These are phyloP conservation scores for Neurospora hispaniola DNA, from an alignment of 495 filamentous ascomycete genomes.

Conservation along the genomic window DNA sequence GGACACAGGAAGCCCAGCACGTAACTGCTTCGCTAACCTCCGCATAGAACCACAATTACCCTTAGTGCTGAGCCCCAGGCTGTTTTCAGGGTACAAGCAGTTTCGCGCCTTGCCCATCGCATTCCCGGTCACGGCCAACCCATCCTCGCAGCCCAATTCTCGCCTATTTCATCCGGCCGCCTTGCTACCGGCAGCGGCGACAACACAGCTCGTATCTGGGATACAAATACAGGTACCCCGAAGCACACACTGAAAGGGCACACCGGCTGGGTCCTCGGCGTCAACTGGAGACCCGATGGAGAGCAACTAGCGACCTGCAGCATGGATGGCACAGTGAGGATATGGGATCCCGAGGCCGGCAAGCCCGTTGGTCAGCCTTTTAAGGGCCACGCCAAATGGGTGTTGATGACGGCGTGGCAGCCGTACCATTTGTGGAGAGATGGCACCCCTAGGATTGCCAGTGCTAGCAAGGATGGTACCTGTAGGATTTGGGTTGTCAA, in stretches of 20 bases:
- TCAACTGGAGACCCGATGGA: conserved; percentile 78
- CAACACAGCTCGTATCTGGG: conserved; percentile 86
- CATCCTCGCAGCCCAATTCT: conserved; percentile 84
- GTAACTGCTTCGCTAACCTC: too few species aligned
- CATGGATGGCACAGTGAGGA: conserved; percentile 83
- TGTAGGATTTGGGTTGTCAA: conserved; percentile 82
- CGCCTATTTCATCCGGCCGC: conserved; percentile 64
- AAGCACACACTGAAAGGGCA: conserved; percentile 85
- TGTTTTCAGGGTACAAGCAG: conserved; percentile 86
- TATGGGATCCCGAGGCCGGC: conserved; percentile 85
- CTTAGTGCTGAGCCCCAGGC: conserved; percentile 84
- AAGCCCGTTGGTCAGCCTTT: conserved; percentile 62
- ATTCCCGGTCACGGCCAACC: conserved; percentile 88
- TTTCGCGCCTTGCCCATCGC: conserved; percentile 77
- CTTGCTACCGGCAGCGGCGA: conserved; percentile 90
- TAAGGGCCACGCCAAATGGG: conserved; percentile 88
- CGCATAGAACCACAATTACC: conserved; percentile 40
- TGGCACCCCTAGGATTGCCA: conserved; percentile 70
- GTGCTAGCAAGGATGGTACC: conserved; percentile 83
- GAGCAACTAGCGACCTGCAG: conserved; percentile 77
- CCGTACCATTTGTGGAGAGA: conserved; percentile 77
- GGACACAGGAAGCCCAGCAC: too few species aligned
- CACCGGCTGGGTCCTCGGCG: conserved; percentile 83
- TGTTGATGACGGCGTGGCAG: conserved; percentile 83
- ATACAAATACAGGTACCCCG: conserved; percentile 90